phyloP scores from a whole-genome alignment of 2,329 filamentous ascomycete genomes.

The Fusarium scirpi region DNA sequence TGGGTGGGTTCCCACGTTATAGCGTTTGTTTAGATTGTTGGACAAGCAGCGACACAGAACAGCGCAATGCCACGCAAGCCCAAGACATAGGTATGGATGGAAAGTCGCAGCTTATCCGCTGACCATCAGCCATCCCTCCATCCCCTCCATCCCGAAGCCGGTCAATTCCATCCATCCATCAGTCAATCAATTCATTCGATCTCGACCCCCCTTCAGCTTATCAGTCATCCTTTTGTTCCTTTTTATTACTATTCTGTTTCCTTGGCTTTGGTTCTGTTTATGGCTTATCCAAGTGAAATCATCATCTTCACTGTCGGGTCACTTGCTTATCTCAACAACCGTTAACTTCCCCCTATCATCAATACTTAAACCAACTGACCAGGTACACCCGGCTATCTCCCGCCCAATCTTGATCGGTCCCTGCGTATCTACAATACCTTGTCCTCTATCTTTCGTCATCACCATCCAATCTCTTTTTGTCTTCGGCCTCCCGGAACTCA shows the following conservation, averaged over 20 bases:
- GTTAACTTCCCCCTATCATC: conserved; percentile 20
- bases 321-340: conserved; percentile 22
- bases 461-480: conserved; percentile 28
- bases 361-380: conserved; percentile 6
- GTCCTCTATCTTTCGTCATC: conserved; percentile 36
- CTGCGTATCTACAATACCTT: conserved; percentile 20
- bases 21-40: conserved; percentile 8
- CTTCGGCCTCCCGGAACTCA: conserved; percentile 25
- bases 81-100: conserved; percentile 6
- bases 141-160: conserved; percentile 34
- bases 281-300: conserved; percentile 10
- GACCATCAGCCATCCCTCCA: conserved; percentile 36
- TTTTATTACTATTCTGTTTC: conserved; percentile 2
- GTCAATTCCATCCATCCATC: conserved; percentile 27
- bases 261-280: conserved; percentile 5
- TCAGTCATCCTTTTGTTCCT: conserved; percentile 13
- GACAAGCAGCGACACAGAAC: conserved; percentile 6
- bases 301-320: neutral
- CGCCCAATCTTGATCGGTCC: conserved; percentile 20
- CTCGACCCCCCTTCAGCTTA: conserved; percentile 26
- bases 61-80: conserved; percentile 7
- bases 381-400: conserved; percentile 26
- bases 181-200: conserved; percentile 11
- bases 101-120: conserved; percentile 29
- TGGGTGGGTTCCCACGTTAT: conserved; percentile 16